phyloP scores from a whole-genome alignment of 2,329 filamentous ascomycete genomes.

The Dothistroma pini region DNA sequence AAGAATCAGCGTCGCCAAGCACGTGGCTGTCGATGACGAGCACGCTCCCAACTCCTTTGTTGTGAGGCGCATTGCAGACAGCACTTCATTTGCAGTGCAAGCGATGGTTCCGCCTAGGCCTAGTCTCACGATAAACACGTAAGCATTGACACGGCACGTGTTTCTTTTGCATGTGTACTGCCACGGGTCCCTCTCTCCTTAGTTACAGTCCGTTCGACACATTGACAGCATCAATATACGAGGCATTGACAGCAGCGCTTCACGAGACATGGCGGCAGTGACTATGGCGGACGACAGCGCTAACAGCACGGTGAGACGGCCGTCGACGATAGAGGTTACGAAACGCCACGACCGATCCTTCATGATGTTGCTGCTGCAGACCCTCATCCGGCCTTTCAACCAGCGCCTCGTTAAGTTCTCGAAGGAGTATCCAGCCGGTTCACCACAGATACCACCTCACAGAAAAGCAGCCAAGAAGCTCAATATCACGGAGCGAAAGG shows the following conservation, averaged over 20 bases:
- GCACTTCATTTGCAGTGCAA: too few relatives aligned
- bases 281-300: background rate
- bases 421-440: constrained; percentile 37
- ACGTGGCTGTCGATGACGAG: too few relatives aligned
- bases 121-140: too few relatives aligned
- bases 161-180: too few relatives aligned
- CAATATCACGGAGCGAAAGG: constrained; percentile 39
- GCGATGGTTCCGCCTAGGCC: too few relatives aligned
- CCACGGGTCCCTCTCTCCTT: too few relatives aligned
- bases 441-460: constrained; percentile 38
- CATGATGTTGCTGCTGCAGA: constrained; percentile 38
- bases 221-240: background rate
- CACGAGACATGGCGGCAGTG: background rate
- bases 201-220: background rate
- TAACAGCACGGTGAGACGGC: background rate
- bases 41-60: too few relatives aligned
- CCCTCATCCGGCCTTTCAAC: constrained; percentile 38
- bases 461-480: constrained; percentile 35
- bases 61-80: too few relatives aligned
- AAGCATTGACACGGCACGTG: too few relatives aligned
- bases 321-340: constrained; percentile 33
- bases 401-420: constrained; percentile 36
- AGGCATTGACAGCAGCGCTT: background rate
- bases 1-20: too few relatives aligned
- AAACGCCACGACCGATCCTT: constrained; percentile 38